Evolutionary conservation across 768 basidiomycete species (phyloP).

Genomic region (Termitomyces sp.): DNA sequence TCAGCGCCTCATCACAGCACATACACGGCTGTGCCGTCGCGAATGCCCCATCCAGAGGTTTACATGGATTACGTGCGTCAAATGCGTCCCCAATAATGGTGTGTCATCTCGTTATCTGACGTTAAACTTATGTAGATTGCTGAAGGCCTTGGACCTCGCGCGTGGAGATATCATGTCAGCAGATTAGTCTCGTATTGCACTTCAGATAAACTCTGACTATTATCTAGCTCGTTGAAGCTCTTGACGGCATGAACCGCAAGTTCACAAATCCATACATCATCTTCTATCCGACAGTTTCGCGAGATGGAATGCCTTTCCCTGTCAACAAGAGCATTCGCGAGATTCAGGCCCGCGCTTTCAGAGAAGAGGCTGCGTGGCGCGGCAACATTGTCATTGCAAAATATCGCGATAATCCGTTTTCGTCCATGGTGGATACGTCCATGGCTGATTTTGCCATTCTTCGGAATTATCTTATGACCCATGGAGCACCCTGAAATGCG

Average conservation of each 20-base stretch:
- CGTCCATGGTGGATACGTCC: constrained; percentile 63
- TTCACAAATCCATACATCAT: constrained; percentile 78
- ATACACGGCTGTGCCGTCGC: constrained; percentile 42
- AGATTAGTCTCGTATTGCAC: background rate
- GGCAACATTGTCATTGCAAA: constrained; percentile 79
- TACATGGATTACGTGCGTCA: constrained; percentile 70
- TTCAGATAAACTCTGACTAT: background rate
- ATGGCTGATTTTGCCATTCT: constrained; percentile 83
- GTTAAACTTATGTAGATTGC: constrained; percentile 42
- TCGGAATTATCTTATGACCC: constrained; percentile 73
- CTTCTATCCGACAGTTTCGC: constrained; percentile 72
- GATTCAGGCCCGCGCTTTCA: constrained; percentile 60
- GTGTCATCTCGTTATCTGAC: background rate
- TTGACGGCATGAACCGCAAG: constrained; percentile 77
- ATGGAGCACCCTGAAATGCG: constrained; percentile 47
- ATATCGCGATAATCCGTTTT: constrained; percentile 50
- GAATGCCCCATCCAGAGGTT: constrained; percentile 79
- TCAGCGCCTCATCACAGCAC: constrained; percentile 38
- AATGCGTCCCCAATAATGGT: background rate
- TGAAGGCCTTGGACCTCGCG: constrained; percentile 59
- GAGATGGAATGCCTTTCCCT: constrained; percentile 80
- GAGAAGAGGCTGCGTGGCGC: constrained; percentile 67
- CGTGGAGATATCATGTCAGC: constrained; percentile 69
- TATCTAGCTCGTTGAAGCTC: constrained; percentile 60
- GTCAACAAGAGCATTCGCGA: constrained; percentile 72